A percentile compares a stretch with the other conserved stretches of the same genome.
These are phyloP conservation scores for Candida coleopterorum DNA, from an alignment of 805 yeast genomes.

Conservation along the genomic window DNA sequence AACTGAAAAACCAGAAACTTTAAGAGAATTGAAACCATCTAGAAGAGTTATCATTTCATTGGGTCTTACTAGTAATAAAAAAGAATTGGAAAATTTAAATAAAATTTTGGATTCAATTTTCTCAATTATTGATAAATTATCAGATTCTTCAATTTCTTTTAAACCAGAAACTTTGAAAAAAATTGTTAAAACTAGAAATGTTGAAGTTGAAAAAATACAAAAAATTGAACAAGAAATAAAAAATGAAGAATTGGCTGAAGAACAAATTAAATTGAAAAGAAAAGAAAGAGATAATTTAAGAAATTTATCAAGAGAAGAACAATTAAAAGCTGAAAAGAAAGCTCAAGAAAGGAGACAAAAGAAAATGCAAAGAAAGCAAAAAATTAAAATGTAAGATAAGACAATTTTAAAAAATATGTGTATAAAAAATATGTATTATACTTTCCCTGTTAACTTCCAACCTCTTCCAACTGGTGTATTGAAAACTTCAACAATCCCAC, in stretches of 20 bases:
- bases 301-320: slow-evolving; percentile 69
- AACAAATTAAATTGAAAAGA: slow-evolving; percentile 67
- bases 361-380: slow-evolving; percentile 63
- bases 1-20: slow-evolving; percentile 58
- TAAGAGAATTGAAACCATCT: slow-evolving; percentile 49
- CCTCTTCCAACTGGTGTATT: slow-evolving; percentile 54
- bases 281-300: slow-evolving; percentile 55
- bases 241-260: slow-evolving; percentile 64
- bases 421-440: slow-evolving; percentile 17
- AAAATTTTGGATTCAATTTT: slow-evolving; percentile 53
- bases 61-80: slow-evolving; percentile 44
- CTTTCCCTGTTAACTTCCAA: slow-evolving; percentile 52
- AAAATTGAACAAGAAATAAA: slow-evolving; percentile 62
- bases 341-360: slow-evolving; percentile 78
- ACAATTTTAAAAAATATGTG: no score
- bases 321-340: slow-evolving; percentile 71
- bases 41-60: slow-evolving; percentile 55
- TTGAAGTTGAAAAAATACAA: slow-evolving; percentile 63
- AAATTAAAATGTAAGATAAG: slow-evolving; percentile 23
- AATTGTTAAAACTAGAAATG: slow-evolving; percentile 70
- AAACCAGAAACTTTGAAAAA: slow-evolving; percentile 75
- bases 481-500: slow-evolving; percentile 49
- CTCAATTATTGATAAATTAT: slow-evolving; percentile 53
- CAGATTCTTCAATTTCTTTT: slow-evolving; percentile 47
- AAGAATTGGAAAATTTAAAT: slow-evolving; percentile 47